A percentile compares a stretch with the other conserved stretches of the same genome.
Conservation (phyloP, 305 asterid species). For the Fraxinus platypoda region DNA sequence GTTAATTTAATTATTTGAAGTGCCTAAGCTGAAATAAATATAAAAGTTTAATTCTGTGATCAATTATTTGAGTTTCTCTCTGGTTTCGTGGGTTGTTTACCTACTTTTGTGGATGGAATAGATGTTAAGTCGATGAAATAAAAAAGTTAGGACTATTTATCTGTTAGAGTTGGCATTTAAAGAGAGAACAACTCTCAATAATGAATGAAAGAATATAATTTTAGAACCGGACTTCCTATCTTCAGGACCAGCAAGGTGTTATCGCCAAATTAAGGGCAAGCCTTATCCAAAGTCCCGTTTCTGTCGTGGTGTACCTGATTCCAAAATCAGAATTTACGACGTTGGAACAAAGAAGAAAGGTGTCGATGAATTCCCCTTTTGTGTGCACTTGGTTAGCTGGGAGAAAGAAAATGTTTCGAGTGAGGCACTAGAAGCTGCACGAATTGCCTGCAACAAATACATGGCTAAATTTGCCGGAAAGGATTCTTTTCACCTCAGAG, state of each 20-base stretch:
- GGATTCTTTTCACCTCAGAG: constrained; percentile 46
- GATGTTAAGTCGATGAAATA: not conserved
- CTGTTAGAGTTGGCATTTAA: too few relatives aligned
- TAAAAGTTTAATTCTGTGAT: not conserved
- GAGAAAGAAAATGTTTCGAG: constrained; percentile 51
- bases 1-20: not conserved
- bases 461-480: constrained; percentile 46
- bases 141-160: too few relatives aligned
- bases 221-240: not conserved
- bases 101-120: not conserved
- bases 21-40: not conserved
- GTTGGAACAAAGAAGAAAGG: constrained; percentile 45
- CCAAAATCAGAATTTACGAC: constrained; percentile 38
- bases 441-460: constrained; percentile 47
- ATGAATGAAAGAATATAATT: too few relatives aligned
- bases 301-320: constrained; percentile 44
- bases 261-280: constrained; percentile 45
- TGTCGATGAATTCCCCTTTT: constrained; percentile 42
- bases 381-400: constrained; percentile 43
- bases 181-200: not conserved
- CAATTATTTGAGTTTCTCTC: not conserved
- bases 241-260: constrained; percentile 36
- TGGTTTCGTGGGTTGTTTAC: not conserved
- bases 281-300: constrained; percentile 46
- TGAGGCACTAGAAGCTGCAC: constrained; percentile 49